Percentiles rank a stretch among this genome's conserved stretches.
Conservation (phyloP, 2,329 filamentous ascomycete species). For the Phaeosphaeria sp. region DNA sequence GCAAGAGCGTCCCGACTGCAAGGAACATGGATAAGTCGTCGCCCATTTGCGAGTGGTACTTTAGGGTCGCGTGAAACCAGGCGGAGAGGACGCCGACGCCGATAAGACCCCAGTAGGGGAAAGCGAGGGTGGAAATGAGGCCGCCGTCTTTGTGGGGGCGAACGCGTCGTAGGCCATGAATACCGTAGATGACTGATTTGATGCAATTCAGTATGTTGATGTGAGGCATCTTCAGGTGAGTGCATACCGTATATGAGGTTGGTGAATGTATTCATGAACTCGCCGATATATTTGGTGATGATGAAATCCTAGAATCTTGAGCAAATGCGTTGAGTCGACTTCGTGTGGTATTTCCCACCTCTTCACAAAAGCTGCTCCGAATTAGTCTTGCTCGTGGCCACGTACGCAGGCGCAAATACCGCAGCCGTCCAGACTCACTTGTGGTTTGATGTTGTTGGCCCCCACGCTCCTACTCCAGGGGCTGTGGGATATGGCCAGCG, state of each 20-base stretch:
- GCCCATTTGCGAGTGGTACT: slow-evolving; percentile 57
- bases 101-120: slow-evolving; percentile 54
- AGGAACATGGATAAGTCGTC: slow-evolving; percentile 68
- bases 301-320: slow-evolving; percentile 57
- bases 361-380: slow-evolving; percentile 44
- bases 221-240: background rate
- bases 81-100: slow-evolving; percentile 52
- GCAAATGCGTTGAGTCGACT: background rate
- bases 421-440: slow-evolving; percentile 31
- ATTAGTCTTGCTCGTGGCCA: slow-evolving; percentile 15
- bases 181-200: slow-evolving; percentile 44
- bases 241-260: slow-evolving; percentile 58
- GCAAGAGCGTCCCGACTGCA: slow-evolving; percentile 60
- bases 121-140: slow-evolving; percentile 40
- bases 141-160: slow-evolving; percentile 32
- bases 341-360: slow-evolving; percentile 22
- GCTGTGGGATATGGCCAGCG: slow-evolving; percentile 33
- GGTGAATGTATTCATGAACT: slow-evolving; percentile 62
- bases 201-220: background rate
- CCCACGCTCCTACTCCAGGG: slow-evolving; percentile 32
- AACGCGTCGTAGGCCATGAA: slow-evolving; percentile 40
- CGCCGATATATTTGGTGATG: slow-evolving; percentile 59
- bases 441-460: slow-evolving; percentile 39
- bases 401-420: slow-evolving; percentile 7
- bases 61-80: slow-evolving; percentile 54